These are phyloP conservation scores for Cylindrotheca closterium DNA, from an alignment of 108 stramenopile species.

Conservation along the genomic window DNA sequence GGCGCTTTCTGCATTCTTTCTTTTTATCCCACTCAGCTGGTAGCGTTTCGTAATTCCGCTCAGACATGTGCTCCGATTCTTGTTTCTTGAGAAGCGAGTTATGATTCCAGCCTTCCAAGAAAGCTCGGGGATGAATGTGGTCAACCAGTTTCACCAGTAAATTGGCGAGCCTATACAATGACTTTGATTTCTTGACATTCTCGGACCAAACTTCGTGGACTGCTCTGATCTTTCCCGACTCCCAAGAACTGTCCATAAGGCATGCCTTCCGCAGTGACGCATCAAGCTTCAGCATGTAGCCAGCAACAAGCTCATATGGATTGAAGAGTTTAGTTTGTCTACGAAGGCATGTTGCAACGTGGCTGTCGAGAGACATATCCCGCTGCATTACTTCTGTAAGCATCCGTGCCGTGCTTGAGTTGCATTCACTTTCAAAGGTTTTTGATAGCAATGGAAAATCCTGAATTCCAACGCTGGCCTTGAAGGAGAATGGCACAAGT, in stretches of 20 bases:
- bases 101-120: conserved; percentile 55
- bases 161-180: conserved; percentile 36
- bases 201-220: conserved; percentile 37
- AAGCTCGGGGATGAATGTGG: conserved; percentile 50
- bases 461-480: conserved; percentile 6
- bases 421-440: conserved; percentile 35
- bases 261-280: conserved; percentile 37
- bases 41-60: conserved; percentile 21
- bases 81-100: conserved; percentile 24
- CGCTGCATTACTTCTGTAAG: conserved; percentile 22
- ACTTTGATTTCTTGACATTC: conserved; percentile 41
- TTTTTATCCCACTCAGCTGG: conserved; percentile 27
- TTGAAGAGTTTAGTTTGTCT: conserved; percentile 26
- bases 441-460: conserved; percentile 6
- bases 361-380: conserved; percentile 27
- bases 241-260: conserved; percentile 62
- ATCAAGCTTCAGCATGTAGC: conserved; percentile 55
- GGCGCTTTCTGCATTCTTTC: conserved; percentile 18
- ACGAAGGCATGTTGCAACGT: conserved; percentile 17
- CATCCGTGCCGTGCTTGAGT: conserved; percentile 1
- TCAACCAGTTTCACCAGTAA: conserved; percentile 63
- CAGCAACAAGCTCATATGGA: conserved; percentile 48
- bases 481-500: conserved; percentile 12
- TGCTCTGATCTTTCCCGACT: conserved; percentile 19
- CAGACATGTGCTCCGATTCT: conserved; percentile 3